These are phyloP conservation scores for Toxoplasma gondii DNA, from an alignment of 169 alveolate genomes.

Conservation along the genomic window DNA sequence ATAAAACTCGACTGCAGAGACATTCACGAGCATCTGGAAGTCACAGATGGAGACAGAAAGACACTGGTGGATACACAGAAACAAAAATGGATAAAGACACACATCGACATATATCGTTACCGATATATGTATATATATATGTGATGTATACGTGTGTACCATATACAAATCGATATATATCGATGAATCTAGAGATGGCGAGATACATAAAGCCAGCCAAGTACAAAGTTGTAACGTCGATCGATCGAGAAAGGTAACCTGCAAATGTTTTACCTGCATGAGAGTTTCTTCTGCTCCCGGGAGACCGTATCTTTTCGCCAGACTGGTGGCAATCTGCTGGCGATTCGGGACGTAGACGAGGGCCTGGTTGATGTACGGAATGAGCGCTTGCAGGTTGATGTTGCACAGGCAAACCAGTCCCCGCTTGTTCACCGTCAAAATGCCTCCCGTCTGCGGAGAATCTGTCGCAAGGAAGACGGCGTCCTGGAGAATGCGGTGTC, in stretches of 20 bases:
- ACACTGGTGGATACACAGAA: too few species aligned
- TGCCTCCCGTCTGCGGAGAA: constrained; percentile 75
- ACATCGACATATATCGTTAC: background rate
- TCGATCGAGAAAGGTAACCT: background rate
- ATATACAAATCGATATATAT: background rate
- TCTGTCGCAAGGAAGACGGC: constrained; percentile 73
- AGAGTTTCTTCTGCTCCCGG: constrained; percentile 71
- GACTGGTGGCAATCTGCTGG: constrained; percentile 60
- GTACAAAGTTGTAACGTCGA: background rate
- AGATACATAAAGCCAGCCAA: background rate
- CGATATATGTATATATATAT: background rate
- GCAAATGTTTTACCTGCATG: constrained; percentile 59
- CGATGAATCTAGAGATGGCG: background rate
- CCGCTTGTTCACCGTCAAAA: constrained; percentile 74
- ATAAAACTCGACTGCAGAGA: too few species aligned
- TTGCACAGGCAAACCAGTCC: constrained; percentile 75
- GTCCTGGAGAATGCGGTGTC: constrained; percentile 70
- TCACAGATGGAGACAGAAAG: too few species aligned
- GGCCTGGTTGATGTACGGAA: constrained; percentile 54
- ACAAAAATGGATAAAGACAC: too few species aligned
- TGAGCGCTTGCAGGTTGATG: constrained; percentile 54
- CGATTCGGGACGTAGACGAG: constrained; percentile 62
- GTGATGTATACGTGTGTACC: too few species aligned
- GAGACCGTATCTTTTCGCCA: constrained; percentile 67
- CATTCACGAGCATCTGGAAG: too few species aligned